Evolutionary conservation across 2,329 filamentous ascomycete species (phyloP).

Genomic region (Phoma sp.): DNA sequence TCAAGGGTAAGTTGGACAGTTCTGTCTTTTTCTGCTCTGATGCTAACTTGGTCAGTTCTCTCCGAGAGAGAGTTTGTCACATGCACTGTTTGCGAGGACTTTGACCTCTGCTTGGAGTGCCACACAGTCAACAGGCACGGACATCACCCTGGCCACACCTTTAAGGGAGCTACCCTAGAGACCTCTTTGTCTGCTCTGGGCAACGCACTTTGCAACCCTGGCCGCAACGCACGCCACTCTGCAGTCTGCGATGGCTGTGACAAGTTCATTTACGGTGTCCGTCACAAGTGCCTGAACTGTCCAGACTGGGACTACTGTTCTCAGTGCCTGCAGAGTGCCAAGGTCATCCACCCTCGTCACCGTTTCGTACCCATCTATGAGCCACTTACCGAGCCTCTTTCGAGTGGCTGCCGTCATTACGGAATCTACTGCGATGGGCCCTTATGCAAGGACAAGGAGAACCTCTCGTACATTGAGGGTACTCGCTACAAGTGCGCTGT

Average conservation of each 20-base stretch:
- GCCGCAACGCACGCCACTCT: conserved; percentile 80
- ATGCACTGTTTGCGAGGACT: conserved; percentile 85
- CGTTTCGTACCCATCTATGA: conserved; percentile 90
- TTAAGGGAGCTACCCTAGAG: conserved; percentile 71
- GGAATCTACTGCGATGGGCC: conserved; percentile 97
- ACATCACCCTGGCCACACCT: conserved; percentile 87
- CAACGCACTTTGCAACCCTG: conserved; percentile 73
- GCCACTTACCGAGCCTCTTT: conserved; percentile 61
- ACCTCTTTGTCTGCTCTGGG: conserved; percentile 65
- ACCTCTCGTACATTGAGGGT: conserved; percentile 73
- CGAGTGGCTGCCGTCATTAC: conserved; percentile 65
- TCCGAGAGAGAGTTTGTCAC: conserved; percentile 82
- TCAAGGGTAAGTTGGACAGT: conserved; percentile 57
- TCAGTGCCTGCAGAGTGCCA: conserved; percentile 72
- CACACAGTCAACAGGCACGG: conserved; percentile 79
- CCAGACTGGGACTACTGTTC: conserved; percentile 97
- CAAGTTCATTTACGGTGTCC: conserved; percentile 82
- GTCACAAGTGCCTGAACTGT: conserved; percentile 96
- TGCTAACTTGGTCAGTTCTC: conserved; percentile 58
- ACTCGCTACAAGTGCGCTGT: conserved; percentile 96
- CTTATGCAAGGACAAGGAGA: conserved; percentile 70
- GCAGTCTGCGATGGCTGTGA: conserved; percentile 96
- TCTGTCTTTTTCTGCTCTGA: conserved; percentile 25
- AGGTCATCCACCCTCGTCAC: conserved; percentile 77
- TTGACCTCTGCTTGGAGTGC: conserved; percentile 87